Evolutionary conservation across 1,284 basidiomycete genomes (phyloP), one percentile per base, ranked within the genome.

Genomic region (Phaffia rhodozyma): DNA sequence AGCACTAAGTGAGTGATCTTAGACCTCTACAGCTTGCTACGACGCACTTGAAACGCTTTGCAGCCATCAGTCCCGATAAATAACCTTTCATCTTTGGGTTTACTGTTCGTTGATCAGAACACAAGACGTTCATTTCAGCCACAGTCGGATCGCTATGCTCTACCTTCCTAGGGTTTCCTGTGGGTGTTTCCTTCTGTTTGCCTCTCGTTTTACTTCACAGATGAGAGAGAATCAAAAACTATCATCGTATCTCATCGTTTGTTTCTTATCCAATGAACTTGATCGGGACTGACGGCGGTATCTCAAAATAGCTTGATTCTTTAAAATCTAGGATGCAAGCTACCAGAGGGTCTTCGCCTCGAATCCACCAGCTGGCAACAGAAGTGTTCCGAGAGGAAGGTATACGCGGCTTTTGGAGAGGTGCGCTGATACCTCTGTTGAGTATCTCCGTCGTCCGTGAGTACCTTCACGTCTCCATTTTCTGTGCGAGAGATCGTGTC

Each of bases 381-480:
- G 76, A 83, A 64, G 86, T 89, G 23, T 88, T 89, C 72, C 81
- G 82, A 30, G 89, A 93, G 73, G 91, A 94, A 77, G 91, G 91
- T 13, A 72, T 93, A 49, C 79, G 80, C 67, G 91, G 91, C 47
- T 93, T 94, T 76, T 94, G 91, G 75, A 82, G 91, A 63, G 91
- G 91, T 64, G 74, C 89, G 62, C 89, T 87, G 83, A 91, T 94
- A 70, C 91, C 91, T 51, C 80, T 94, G 62, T 81, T 91, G 75
- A 93, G 91, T 5, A 94, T 96, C 70, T 91, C 89, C 11, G 90
- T 91, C 73, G 91, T 94, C 72, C 86, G 91, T 83, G 74, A 78
- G 83, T 86, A 7, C 29, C 50, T 29, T 27, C n/a, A 9, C 67
- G 4, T 70, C 29, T 47, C 38, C 47, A 38, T 60, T 34, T 55